These are phyloP conservation scores for Pyrenochaeta sp. DNA, from an alignment of 2,329 filamentous ascomycete species.

Conservation along the genomic window DNA sequence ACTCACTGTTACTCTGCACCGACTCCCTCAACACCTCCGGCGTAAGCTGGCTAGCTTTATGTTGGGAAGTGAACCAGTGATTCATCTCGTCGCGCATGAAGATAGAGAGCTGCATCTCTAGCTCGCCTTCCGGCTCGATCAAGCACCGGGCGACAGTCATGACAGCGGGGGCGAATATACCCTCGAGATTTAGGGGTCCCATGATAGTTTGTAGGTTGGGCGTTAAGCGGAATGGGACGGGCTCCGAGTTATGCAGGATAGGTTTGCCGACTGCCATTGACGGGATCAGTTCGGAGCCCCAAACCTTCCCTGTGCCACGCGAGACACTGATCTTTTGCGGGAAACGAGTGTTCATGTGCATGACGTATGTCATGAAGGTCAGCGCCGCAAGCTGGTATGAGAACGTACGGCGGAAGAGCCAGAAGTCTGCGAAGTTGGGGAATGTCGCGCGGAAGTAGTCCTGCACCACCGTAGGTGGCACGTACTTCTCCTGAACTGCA, in stretches of 20 bases:
- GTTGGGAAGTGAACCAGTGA: slow-evolving; percentile 89
- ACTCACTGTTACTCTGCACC: slow-evolving; percentile 85
- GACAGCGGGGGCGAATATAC: slow-evolving; percentile 91
- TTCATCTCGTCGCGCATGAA: slow-evolving; percentile 99
- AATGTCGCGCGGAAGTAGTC: slow-evolving; percentile 91
- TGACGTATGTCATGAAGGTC: slow-evolving; percentile 98
- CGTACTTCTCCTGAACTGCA: slow-evolving; percentile 93
- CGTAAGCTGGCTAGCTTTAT: slow-evolving; percentile 62
- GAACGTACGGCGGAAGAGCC: slow-evolving; percentile 97
- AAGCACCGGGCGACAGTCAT: slow-evolving; percentile 97
- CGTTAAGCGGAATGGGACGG: slow-evolving; percentile 95
- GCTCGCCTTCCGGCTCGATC: slow-evolving; percentile 79
- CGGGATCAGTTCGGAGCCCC: slow-evolving; percentile 94
- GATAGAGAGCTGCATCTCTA: slow-evolving; percentile 93
- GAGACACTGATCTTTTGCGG: slow-evolving; percentile 96
- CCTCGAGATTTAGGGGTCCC: slow-evolving; percentile 94
- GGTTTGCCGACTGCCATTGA: slow-evolving; percentile 85
- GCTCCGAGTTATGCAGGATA: slow-evolving; percentile 92
- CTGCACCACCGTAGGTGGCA: slow-evolving; percentile 80
- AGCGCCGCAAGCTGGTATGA: slow-evolving; percentile 93
- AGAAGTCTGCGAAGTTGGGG: slow-evolving; percentile 91
- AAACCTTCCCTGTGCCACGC: slow-evolving; percentile 87
- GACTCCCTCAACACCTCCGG: slow-evolving; percentile 78
- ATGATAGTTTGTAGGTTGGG: slow-evolving; percentile 96
- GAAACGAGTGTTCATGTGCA: slow-evolving; percentile 96